Conservation (phyloP, 2,329 filamentous ascomycete species). For the Exophiala bonariae region DNA sequence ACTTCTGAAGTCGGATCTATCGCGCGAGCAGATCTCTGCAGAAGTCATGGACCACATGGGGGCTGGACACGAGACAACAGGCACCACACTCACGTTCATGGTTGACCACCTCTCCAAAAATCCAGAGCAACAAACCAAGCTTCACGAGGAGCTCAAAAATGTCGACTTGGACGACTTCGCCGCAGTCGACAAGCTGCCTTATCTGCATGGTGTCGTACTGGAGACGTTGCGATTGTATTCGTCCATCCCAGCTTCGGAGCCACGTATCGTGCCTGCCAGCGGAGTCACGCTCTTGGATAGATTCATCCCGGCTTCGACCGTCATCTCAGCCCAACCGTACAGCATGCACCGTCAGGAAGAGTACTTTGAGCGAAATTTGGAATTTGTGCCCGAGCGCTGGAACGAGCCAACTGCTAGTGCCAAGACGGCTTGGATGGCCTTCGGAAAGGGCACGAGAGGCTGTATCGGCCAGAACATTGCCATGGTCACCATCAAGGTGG, state of each 20-base stretch:
- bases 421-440: constrained; percentile 43
- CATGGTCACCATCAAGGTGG: constrained; percentile 12
- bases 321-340: constrained; percentile 74
- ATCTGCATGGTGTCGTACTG: constrained; percentile 49
- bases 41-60: constrained; percentile 64
- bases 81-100: constrained; percentile 52
- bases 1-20: constrained; percentile 6
- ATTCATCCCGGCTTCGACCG: constrained; percentile 66
- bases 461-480: constrained; percentile 54
- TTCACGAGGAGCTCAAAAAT: constrained; percentile 30
- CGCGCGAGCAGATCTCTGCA: constrained; percentile 10
- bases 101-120: constrained; percentile 36
- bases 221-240: constrained; percentile 53
- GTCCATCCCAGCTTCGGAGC: constrained; percentile 52
- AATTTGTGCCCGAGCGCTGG: constrained; percentile 48
- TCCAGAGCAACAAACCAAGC: constrained; percentile 29
- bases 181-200: constrained; percentile 34
- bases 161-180: constrained; percentile 8
- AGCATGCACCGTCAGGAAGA: constrained; percentile 60
- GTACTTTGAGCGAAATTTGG: constrained; percentile 33
- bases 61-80: constrained; percentile 74
- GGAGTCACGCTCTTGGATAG: constrained; percentile 68
- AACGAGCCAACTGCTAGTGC: constrained; percentile 28
- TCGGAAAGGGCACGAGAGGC: constrained; percentile 47
- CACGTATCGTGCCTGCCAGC: constrained; percentile 60